These are phyloP conservation scores for Fragosphaeria purpurea DNA, from an alignment of 2,329 filamentous ascomycete species.

Conservation along the genomic window DNA sequence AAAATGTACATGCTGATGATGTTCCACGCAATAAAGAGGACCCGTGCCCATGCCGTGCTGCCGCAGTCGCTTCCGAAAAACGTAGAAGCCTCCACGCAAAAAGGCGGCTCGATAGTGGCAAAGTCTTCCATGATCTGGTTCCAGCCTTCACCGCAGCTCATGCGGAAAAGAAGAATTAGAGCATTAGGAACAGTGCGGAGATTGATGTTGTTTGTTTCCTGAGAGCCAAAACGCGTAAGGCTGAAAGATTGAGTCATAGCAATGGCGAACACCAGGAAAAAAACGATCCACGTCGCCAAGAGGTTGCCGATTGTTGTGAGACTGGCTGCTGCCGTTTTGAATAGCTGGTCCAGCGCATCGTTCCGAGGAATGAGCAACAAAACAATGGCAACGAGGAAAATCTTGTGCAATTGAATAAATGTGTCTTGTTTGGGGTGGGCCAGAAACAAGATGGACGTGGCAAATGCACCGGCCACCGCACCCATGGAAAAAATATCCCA, in stretches of 20 bases:
- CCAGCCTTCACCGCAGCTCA: conserved; percentile 93
- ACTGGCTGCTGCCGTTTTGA: conserved; percentile 96
- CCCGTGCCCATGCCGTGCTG: conserved; percentile 76
- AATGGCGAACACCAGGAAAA: conserved; percentile 94
- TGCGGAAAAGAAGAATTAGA: conserved; percentile 83
- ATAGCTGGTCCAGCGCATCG: conserved; percentile 92
- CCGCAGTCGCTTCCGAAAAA: conserved; percentile 92
- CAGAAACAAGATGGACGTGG: conserved; percentile 70
- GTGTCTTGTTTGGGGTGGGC: conserved; percentile 46
- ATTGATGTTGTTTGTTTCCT: conserved; percentile 72
- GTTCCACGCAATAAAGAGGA: conserved; percentile 93
- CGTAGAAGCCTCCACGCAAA: conserved; percentile 60
- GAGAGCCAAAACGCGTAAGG: conserved; percentile 71
- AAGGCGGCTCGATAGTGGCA: conserved; percentile 65
- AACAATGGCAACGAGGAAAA: conserved; percentile 84
- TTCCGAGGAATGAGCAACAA: conserved; percentile 90
- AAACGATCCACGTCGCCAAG: conserved; percentile 90
- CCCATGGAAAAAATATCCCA: conserved; percentile 90
- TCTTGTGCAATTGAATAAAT: conserved; percentile 79
- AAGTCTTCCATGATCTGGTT: conserved; percentile 96
- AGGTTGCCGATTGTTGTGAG: conserved; percentile 83
- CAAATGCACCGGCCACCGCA: conserved; percentile 68
- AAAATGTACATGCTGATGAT: conserved; percentile 99
- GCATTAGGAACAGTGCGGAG: conserved; percentile 91
- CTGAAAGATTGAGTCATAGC: conserved; percentile 94